phyloP scores from a whole-genome alignment of 2,329 filamentous ascomycete species.

The Graphiopsis chlorocephala region DNA sequence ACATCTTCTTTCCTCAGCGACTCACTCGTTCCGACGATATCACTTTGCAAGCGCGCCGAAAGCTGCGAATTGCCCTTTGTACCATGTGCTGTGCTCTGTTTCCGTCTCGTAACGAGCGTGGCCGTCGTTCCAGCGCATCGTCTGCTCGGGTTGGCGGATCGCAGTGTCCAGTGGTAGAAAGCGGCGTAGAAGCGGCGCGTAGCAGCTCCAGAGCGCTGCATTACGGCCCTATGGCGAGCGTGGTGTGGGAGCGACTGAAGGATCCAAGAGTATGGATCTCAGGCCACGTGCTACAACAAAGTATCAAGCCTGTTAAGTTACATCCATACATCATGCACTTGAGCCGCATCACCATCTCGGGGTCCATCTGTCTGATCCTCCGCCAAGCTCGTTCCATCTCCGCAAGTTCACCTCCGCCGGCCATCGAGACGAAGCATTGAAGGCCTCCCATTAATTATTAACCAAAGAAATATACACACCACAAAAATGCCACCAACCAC shows the following conservation, averaged over 20 bases:
- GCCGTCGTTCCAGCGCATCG: neutral
- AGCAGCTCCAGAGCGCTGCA: slow-evolving; percentile 17
- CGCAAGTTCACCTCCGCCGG: neutral
- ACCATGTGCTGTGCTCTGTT: neutral
- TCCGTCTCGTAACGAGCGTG: neutral
- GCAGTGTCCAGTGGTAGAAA: slow-evolving; percentile 43
- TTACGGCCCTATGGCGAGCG: neutral
- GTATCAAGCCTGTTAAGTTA: too few species aligned
- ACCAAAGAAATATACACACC: neutral
- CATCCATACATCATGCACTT: neutral
- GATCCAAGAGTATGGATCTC: neutral
- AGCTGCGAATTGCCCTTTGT: neutral
- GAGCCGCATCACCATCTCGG: neutral
- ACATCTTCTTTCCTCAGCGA: slow-evolving; percentile 8
- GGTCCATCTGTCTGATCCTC: neutral
- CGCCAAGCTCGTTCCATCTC: slow-evolving; percentile 3
- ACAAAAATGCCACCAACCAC: slow-evolving; percentile 1
- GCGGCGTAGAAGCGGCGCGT: slow-evolving; percentile 42
- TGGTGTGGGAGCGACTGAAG: neutral
- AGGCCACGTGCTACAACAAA: neutral
- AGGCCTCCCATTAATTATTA: neutral
- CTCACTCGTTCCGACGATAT: neutral
- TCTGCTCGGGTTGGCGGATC: neutral
- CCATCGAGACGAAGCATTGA: neutral
- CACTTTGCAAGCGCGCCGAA: neutral